phyloP scores from a whole-genome alignment of 768 basidiomycete genomes.

The Sarcomyxa edulis region DNA sequence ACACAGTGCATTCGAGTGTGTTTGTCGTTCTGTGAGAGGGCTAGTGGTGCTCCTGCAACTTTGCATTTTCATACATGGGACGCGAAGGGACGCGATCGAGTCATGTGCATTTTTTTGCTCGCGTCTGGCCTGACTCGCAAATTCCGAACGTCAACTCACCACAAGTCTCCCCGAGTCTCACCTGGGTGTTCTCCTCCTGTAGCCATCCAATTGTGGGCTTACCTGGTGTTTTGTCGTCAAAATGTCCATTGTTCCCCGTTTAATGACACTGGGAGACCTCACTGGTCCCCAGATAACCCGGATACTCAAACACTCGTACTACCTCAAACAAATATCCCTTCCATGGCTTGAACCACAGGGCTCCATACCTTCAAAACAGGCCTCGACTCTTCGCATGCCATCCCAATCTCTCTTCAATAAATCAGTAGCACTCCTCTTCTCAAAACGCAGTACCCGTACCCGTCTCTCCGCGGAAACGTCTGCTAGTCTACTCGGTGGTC shows the following conservation, averaged over 20 bases:
- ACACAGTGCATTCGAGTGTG: too few species aligned
- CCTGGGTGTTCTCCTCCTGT: too few species aligned
- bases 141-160: too few species aligned
- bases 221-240: background rate
- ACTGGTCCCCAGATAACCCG: constrained; percentile 66
- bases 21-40: too few species aligned
- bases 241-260: constrained; percentile 45
- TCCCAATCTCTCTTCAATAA: constrained; percentile 46
- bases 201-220: too few species aligned
- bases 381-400: constrained; percentile 47
- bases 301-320: constrained; percentile 57
- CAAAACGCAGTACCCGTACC: constrained; percentile 91
- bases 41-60: too few species aligned
- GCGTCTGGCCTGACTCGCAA: too few species aligned
- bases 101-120: too few species aligned
- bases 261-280: constrained; percentile 89
- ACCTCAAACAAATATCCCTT: constrained; percentile 55
- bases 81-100: too few species aligned
- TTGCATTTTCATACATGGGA: too few species aligned
- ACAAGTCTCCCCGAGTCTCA: too few species aligned
- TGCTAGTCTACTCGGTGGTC: constrained; percentile 73
- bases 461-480: constrained; percentile 86
- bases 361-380: constrained; percentile 25
- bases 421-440: constrained; percentile 85
- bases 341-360: constrained; percentile 63